Conservation (phyloP, 768 basidiomycete species). For the Holtermannia corniformis region DNA sequence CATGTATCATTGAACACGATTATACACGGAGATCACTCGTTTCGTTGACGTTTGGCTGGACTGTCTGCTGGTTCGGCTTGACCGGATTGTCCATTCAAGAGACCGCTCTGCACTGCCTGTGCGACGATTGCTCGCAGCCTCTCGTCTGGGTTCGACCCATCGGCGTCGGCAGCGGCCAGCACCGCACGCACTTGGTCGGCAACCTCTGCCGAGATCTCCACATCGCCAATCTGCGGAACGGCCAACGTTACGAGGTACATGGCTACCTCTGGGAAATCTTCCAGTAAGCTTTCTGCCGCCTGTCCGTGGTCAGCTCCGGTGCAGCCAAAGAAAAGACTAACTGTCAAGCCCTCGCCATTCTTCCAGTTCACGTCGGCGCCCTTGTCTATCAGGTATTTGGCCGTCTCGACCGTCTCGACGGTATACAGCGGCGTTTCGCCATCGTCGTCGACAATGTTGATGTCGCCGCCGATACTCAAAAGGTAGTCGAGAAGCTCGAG, state of each 20-base stretch:
- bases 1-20: not conserved
- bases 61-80: not conserved
- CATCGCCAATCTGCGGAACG: not conserved
- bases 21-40: not conserved
- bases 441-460: constrained; percentile 74
- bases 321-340: constrained; percentile 43
- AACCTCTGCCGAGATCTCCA: not conserved
- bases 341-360: constrained; percentile 68
- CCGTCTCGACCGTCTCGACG: constrained; percentile 70
- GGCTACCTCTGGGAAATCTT: constrained; percentile 32
- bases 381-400: constrained; percentile 64
- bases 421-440: constrained; percentile 88
- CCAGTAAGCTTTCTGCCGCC: constrained; percentile 33
- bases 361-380: constrained; percentile 57
- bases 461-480: constrained; percentile 71
- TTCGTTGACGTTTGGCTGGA: not conserved
- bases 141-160: not conserved
- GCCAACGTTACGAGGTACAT: constrained; percentile 16
- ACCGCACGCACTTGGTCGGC: not conserved
- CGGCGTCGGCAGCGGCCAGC: not conserved
- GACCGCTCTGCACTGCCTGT: not conserved
- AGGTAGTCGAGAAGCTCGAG: constrained; percentile 67
- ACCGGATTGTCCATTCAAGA: not conserved
- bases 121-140: not conserved
- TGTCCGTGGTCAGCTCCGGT: constrained; percentile 2